Evolutionary conservation across 2,329 filamentous ascomycete species (phyloP), one percentile per base, ranked within the genome.

Genomic region (Cryphonectria nitschkei): DNA sequence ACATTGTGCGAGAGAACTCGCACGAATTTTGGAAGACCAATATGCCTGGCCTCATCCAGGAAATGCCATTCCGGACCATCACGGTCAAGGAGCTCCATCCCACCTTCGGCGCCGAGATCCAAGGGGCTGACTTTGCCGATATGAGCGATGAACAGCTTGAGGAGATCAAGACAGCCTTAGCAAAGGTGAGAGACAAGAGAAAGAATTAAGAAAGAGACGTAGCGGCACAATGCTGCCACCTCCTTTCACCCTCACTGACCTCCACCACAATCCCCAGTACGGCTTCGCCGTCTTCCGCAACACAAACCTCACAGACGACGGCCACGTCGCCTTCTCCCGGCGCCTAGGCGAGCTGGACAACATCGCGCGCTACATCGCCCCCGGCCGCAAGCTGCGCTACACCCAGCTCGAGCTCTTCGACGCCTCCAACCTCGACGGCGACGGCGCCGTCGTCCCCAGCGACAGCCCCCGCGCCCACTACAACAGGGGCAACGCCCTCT

Each of bases 311-410:
- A 80, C 83, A 69, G 87, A 89, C 75, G 81, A 80, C 8, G 72
- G 78, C 1, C 88, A 90, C 74, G 81, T 89, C 50, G 78, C 78
- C 7, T 87, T 89, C 75, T 82, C 84, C 22, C 74, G 75, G 2
- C 80, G 79, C 1, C 84, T 89, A 71, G 88, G 87, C 29, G 84
- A 87, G 32, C 82, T 89, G 0, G 87, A 89, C 77, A 84, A 88
- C 75, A 82, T 87, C 43, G 82, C 78, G 26, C 85, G 84, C 0
- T 88, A 85, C 77, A 78, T 84, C 9, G 78, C 78, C 1, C 79
- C 78, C 0, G 85, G 84, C 22, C 82, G 84, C 60, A 81, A 82
- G 74, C 80, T 83, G 70, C 83, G 86, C 29, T 83, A 86, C 72
- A 74, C 78, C 1, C 81, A 84, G 72, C 79, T 82, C 58, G 84